These are phyloP conservation scores for Colletotrichum sp. DNA, from an alignment of 2,329 filamentous ascomycete genomes.

Conservation along the genomic window DNA sequence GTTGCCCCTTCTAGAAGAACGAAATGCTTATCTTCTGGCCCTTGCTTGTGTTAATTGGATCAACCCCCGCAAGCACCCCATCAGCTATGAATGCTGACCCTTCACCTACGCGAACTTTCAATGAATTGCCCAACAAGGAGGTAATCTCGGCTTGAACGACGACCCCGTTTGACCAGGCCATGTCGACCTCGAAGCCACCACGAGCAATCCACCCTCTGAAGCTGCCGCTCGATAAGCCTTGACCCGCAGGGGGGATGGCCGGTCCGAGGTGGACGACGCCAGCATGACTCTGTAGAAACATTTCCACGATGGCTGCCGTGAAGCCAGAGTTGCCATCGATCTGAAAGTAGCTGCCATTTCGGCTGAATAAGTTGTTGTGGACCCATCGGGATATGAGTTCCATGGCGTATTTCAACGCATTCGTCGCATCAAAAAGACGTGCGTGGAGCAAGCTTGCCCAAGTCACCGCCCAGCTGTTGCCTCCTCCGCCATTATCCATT, in stretches of 20 bases:
- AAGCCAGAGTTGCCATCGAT: constrained; percentile 56
- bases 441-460: constrained; percentile 1
- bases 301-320: constrained; percentile 47
- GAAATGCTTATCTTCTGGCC: not conserved
- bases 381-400: constrained; percentile 39
- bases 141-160: constrained; percentile 25
- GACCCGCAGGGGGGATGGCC: constrained; percentile 22
- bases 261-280: constrained; percentile 28
- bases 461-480: constrained; percentile 9
- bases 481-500: constrained; percentile 18
- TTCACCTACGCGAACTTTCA: constrained; percentile 23
- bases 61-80: not conserved
- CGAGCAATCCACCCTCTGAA: constrained; percentile 18
- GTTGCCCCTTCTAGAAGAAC: not conserved
- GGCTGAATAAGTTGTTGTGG: constrained; percentile 42
- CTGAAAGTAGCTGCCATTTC: constrained; percentile 40
- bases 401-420: constrained; percentile 37
- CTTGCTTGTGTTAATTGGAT: not conserved
- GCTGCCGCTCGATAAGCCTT: constrained; percentile 13
- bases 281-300: constrained; percentile 43
- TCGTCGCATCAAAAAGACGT: constrained; percentile 20
- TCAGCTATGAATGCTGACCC: not conserved
- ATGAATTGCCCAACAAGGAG: constrained; percentile 22
- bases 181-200: constrained; percentile 24
- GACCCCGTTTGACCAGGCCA: not conserved